phyloP scores from a whole-genome alignment of 2,329 filamentous ascomycete species.

The Epichloe hybrida region DNA sequence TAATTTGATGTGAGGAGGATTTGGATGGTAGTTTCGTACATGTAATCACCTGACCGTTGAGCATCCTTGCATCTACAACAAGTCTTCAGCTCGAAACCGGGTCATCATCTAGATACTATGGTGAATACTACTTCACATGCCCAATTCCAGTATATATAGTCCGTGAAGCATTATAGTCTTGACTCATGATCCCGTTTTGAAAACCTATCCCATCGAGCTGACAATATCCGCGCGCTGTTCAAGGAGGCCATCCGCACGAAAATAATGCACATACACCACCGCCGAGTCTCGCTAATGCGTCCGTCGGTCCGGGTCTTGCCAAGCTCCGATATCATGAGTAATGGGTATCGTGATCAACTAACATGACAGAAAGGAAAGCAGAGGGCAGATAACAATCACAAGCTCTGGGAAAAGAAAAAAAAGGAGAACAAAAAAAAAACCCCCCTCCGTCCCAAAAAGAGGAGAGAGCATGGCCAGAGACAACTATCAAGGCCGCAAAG shows the following conservation, averaged over 20 bases:
- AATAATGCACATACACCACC: neutral
- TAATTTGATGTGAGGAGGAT: too few relatives aligned
- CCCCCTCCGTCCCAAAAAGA: too few relatives aligned
- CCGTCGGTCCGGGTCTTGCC: too few relatives aligned
- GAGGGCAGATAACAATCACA: neutral
- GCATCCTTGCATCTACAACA: too few relatives aligned
- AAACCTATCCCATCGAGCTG: neutral
- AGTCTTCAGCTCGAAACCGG: too few relatives aligned
- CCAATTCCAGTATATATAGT: neutral
- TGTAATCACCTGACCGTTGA: too few relatives aligned
- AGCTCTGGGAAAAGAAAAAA: neutral
- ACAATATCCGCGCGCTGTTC: neutral
- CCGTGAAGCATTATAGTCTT: slow-evolving; percentile 2
- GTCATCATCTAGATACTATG: too few relatives aligned
- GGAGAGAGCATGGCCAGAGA: neutral
- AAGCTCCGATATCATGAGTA: neutral
- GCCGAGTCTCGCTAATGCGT: neutral
- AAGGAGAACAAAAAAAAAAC: too few relatives aligned
- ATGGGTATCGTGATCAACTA: slow-evolving; percentile 1
- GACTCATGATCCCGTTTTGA: neutral
- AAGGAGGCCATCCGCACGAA: neutral
- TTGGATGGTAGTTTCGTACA: too few relatives aligned
- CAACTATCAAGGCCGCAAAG: slow-evolving; percentile 17
- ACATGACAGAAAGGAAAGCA: neutral
- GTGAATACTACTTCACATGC: neutral